phyloP scores from a whole-genome alignment of 2,329 filamentous ascomycete genomes.

The Pestalotiopsis sp. region DNA sequence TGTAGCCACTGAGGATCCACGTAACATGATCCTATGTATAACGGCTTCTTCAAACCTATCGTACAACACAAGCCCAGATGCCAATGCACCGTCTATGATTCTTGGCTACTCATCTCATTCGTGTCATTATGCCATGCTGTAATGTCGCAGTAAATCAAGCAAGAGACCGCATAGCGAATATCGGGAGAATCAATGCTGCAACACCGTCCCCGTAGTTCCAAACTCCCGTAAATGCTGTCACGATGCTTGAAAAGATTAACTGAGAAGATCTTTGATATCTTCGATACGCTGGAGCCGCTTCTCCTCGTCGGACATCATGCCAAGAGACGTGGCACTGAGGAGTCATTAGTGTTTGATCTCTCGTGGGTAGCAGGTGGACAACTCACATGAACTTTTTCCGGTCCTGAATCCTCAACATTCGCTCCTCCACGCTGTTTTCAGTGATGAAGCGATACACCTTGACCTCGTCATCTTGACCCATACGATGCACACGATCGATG shows the following conservation, averaged over 20 bases:
- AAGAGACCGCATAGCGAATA: not conserved
- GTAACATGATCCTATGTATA: too few relatives aligned
- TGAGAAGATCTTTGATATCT: constrained; percentile 89
- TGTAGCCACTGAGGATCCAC: too few relatives aligned
- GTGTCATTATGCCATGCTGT: not conserved
- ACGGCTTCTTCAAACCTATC: not conserved
- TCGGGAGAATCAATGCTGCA: not conserved
- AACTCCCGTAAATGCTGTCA: constrained; percentile 4
- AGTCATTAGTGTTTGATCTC: constrained; percentile 21
- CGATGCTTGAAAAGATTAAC: constrained; percentile 30
- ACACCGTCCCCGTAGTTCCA: not conserved
- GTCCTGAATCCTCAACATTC: constrained; percentile 93
- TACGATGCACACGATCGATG: constrained; percentile 95
- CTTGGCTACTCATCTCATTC: not conserved
- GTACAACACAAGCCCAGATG: not conserved
- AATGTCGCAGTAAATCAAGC: not conserved
- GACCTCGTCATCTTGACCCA: constrained; percentile 90
- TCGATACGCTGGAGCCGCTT: constrained; percentile 89
- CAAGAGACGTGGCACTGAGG: constrained; percentile 82
- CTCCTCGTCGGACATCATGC: constrained; percentile 94
- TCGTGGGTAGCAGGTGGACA: not conserved
- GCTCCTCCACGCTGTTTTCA: constrained; percentile 87
- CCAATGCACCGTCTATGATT: not conserved
- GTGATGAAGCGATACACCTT: constrained; percentile 88
- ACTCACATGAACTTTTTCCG: constrained; percentile 94